Evolutionary conservation across 164 flowering plant species (phyloP).

Genomic region (Cinnamomum micranthum): DNA sequence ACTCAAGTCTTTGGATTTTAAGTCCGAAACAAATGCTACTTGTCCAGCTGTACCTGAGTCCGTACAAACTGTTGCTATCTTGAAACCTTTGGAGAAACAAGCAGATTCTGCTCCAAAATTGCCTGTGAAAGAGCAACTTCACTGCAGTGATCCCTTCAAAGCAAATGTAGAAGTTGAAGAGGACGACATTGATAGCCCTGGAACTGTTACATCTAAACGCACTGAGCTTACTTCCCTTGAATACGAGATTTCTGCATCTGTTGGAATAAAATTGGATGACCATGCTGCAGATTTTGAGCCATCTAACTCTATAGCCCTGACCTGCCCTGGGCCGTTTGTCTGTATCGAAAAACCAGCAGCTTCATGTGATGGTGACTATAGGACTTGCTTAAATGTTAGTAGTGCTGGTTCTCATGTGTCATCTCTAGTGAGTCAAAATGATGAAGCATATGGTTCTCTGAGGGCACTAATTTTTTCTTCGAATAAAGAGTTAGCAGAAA

Average conservation of each 20-base stretch:
- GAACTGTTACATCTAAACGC: constrained; percentile 66
- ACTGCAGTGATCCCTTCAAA: constrained; percentile 17
- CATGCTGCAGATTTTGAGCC: constrained; percentile 14
- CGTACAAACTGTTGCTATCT: constrained; percentile 18
- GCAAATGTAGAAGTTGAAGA: constrained; percentile 24
- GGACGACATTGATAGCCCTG: constrained; percentile 66
- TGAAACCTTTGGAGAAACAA: constrained; percentile 23
- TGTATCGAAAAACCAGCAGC: constrained; percentile 7
- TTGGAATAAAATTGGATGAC: constrained; percentile 10
- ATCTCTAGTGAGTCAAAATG: not conserved
- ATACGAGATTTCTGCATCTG: constrained; percentile 18
- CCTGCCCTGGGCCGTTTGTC: constrained; percentile 1
- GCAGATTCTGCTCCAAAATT: constrained; percentile 22
- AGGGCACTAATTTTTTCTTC: constrained; percentile 35
- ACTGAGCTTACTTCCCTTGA: constrained; percentile 27
- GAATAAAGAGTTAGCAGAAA: constrained; percentile 56
- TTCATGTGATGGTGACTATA: constrained; percentile 10
- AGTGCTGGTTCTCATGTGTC: constrained; percentile 3
- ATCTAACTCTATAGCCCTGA: constrained; percentile 5
- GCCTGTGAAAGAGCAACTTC: constrained; percentile 12
- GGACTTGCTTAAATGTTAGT: constrained; percentile 10
- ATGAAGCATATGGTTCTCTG: constrained; percentile 17
- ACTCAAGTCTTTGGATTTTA: constrained; percentile 46
- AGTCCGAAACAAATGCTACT: constrained; percentile 17
- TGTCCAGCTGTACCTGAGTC: constrained; percentile 30